Base-by-base conservation (phyloP, 164 flowering plant genomes). In the Berberis thunbergii region DNA sequence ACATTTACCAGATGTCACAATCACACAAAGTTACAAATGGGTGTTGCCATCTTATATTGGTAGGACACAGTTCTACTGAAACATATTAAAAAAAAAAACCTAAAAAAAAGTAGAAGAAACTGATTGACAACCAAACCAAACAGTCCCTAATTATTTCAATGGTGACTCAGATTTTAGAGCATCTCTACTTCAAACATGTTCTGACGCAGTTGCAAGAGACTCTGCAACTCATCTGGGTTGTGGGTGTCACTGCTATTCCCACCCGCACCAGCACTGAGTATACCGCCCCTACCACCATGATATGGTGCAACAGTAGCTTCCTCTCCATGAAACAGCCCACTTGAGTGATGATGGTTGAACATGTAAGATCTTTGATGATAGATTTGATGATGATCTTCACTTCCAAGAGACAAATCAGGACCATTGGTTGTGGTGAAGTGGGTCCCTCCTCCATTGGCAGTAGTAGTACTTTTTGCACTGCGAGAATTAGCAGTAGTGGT, bases 101-200 rank as follows among this genome's bases (percentile, higher is more conserved):
- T 26, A 26, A 26, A 26, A 26, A 26, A 26, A 26, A 26, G 26
- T 26, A 0, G 26, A 26, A 26, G 26, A 26, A 26, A 26, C 26
- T 26, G 26, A 26, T 26, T 26, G 26, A 26, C 26, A 26, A 26
- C 26, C 26, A 26, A 26, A 26, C 26, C 26, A 26, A 26, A 26
- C 26, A 26, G 26, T 26, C 26, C 26, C 26, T 26, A 26, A 26
- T 48, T 1, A 1, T 48, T 48, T 48, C 10, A 48, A 48, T 2
- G 4, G 9, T 48, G 4, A 7, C 1, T 10, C 1, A 4, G 4
- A 7, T 4, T 26, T 50, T 60, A 72, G n/a, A 64, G 62, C 45
- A 67, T 48, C 53, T 67, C 75, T 53, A 68, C 71, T 53, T 59
- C 71, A 60, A 60, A 72, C 65, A 72, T 67, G 53, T 71, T 50